Percentiles rank a stretch among this genome's conserved stretches.
These are phyloP conservation scores for Venturiaceae sp. DNA, from an alignment of 2,329 filamentous ascomycete species.

Conservation along the genomic window DNA sequence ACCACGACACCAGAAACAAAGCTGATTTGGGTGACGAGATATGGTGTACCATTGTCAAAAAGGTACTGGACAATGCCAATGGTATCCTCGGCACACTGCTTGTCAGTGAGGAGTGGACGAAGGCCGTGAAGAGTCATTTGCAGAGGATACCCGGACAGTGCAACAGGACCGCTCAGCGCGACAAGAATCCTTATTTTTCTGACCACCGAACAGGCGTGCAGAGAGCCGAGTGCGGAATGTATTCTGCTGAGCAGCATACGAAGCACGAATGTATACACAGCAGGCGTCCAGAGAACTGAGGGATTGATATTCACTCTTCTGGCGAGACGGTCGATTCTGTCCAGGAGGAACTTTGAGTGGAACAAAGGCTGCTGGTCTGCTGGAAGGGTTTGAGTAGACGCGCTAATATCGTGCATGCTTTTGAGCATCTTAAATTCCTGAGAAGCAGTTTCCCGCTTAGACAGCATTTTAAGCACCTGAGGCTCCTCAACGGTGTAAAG, in stretches of 20 bases:
- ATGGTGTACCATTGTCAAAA: slow-evolving; percentile 53
- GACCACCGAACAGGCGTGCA: slow-evolving; percentile 79
- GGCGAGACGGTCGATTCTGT: slow-evolving; percentile 66
- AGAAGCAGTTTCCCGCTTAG: neutral
- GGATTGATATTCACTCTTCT: slow-evolving; percentile 58
- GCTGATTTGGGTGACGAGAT: slow-evolving; percentile 56
- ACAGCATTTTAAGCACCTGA: neutral
- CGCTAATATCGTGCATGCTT: slow-evolving; percentile 59
- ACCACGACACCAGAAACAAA: slow-evolving; percentile 76
- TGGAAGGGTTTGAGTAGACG: slow-evolving; percentile 57
- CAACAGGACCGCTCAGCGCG: slow-evolving; percentile 60
- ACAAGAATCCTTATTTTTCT: slow-evolving; percentile 78
- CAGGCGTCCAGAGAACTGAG: slow-evolving; percentile 61
- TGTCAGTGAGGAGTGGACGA: slow-evolving; percentile 67
- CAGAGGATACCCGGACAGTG: slow-evolving; percentile 69
- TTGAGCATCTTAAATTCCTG: slow-evolving; percentile 30
- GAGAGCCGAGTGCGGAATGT: slow-evolving; percentile 70
- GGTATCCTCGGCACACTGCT: slow-evolving; percentile 83
- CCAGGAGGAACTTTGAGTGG: slow-evolving; percentile 63
- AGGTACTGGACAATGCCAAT: slow-evolving; percentile 82
- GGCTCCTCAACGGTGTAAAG: slow-evolving; percentile 46
- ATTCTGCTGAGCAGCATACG: slow-evolving; percentile 73
- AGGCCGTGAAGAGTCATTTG: slow-evolving; percentile 84
- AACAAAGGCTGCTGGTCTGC: slow-evolving; percentile 82
- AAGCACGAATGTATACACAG: slow-evolving; percentile 63